phyloP scores from a whole-genome alignment of 306 rosid genomes.

The Cicer yamashitae region DNA sequence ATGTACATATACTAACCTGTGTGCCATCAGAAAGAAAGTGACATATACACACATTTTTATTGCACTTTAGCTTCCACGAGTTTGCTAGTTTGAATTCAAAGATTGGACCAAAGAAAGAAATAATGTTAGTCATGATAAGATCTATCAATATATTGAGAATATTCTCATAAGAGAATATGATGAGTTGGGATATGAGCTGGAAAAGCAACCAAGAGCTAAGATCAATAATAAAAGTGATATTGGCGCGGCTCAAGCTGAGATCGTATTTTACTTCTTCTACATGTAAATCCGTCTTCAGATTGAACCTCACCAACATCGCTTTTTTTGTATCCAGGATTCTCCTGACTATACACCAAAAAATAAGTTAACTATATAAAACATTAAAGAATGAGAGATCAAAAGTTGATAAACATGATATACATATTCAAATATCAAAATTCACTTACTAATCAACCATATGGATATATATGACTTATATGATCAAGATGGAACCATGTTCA shows the following conservation, averaged over 20 bases:
- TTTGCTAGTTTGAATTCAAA: conserved; percentile 26
- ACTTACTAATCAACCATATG: not conserved
- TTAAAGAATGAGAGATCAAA: conserved; percentile 19
- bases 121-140: conserved; percentile 34
- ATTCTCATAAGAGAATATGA: conserved; percentile 42
- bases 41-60: not conserved
- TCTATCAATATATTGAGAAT: conserved; percentile 6
- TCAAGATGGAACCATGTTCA: conserved; percentile 4
- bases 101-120: conserved; percentile 34
- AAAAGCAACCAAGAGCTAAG: conserved; percentile 22
- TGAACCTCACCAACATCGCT: conserved; percentile 99
- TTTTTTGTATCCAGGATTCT: conserved; percentile 23
- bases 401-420: not conserved
- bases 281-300: conserved; percentile 93
- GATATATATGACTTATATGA: not conserved
- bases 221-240: conserved; percentile 80
- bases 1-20: conserved; percentile 33
- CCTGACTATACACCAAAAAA: too few species aligned
- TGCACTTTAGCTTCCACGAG: conserved; percentile 23
- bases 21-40: conserved; percentile 26
- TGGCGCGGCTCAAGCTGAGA: conserved; percentile 99
- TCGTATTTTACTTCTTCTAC: conserved; percentile 67
- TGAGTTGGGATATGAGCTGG: conserved; percentile 46
- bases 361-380: not conserved
- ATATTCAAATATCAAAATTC: not conserved